Evolutionary conservation across 139 green algal species (phyloP), one percentile per base, ranked within the genome.

Genomic region (Pseudopediastrum boryanum): DNA sequence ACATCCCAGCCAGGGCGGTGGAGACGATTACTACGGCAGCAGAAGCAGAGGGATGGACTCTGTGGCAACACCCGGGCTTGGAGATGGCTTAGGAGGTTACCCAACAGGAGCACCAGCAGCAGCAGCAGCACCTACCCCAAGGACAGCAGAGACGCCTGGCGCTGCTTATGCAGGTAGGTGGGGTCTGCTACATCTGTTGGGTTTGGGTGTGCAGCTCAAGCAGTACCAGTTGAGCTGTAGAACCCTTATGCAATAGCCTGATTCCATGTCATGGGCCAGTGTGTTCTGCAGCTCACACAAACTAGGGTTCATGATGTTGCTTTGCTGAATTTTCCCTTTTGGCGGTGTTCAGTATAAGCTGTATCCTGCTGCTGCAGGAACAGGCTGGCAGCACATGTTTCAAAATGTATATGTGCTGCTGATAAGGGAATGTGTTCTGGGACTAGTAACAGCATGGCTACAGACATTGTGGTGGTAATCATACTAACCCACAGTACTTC

Each of bases 91-190:
- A 51, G 64, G 39, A 69, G 61, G 61, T 31, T 19, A 25, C 65
- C 38, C 41, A 38, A 3, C 19, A 0, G 41, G 41, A n/a, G 33
- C 65, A 29, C 41, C 41, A 10, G 44, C 67, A 42, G 43, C 67
- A 62, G 43, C 66, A 63, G 67, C 67, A 54, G 74, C 74, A 27
- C 61, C 74, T 31, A 80, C 74, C 25, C 74, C 74, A 43, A 62
- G 74, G 3, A 73, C 61, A 31, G 74, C 74, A 56, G 61, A 72
- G 44, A 80, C 74, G 7, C 74, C 74, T 16, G 74, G 74, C 19
- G 61, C 12, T 38, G 74, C 61, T 21, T 77, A 67, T 61, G 42
- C 43, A 61, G 67, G 67, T 75, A 31, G 3, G 67, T 2, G 2
- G 67, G 1, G 72, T 43, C 25, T 58, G 46, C 51, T 43, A 31